Conservation (phyloP, 768 basidiomycete species). For the Termitomyces sp. region DNA sequence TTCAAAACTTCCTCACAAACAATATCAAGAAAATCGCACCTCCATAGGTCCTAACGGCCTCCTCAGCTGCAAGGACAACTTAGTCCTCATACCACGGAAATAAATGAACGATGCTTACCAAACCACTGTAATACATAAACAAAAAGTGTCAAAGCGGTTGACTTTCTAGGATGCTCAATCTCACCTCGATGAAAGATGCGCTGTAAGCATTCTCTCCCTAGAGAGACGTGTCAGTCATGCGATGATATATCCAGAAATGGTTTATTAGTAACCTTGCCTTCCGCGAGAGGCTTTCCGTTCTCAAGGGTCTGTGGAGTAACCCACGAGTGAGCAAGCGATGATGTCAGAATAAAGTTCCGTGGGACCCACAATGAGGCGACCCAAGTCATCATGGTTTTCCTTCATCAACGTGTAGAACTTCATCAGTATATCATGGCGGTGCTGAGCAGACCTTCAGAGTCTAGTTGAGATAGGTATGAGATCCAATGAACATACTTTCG, state of each 20-base stretch:
- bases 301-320: slow-evolving; percentile 66
- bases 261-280: slow-evolving; percentile 56
- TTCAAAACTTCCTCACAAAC: not conserved
- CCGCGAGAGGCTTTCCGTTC: slow-evolving; percentile 88
- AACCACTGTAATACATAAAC: slow-evolving; percentile 56
- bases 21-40: slow-evolving; percentile 33
- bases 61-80: slow-evolving; percentile 56
- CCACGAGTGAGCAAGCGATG: slow-evolving; percentile 4
- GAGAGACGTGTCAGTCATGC: slow-evolving; percentile 1
- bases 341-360: slow-evolving; percentile 18
- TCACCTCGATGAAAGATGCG: slow-evolving; percentile 77
- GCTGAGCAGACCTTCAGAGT: slow-evolving; percentile 27
- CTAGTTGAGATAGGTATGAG: not conserved
- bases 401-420: slow-evolving; percentile 78
- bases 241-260: not conserved
- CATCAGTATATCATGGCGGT: slow-evolving; percentile 78
- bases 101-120: slow-evolving; percentile 38
- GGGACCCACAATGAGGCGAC: slow-evolving; percentile 70
- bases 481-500: slow-evolving; percentile 50
- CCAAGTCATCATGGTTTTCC: slow-evolving; percentile 82
- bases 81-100: not conserved
- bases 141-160: not conserved
- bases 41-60: slow-evolving; percentile 89
- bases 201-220: slow-evolving; percentile 83
- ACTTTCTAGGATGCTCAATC: slow-evolving; percentile 13